phyloP scores from a whole-genome alignment of 257 asterid genomes.

The Solanum habrochaites region DNA sequence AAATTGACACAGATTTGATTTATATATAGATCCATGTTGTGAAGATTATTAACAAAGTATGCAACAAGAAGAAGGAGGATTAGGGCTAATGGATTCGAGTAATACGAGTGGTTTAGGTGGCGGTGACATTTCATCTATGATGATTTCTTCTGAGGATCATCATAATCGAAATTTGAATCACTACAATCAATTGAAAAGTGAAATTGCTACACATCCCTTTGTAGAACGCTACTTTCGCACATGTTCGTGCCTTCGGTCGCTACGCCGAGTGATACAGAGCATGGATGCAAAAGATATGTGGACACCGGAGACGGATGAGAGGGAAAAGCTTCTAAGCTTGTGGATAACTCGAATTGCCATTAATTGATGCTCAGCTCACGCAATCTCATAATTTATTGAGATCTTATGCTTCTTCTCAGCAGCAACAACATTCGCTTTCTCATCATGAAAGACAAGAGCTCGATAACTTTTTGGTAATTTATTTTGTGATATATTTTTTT shows the following conservation, averaged over 20 bases:
- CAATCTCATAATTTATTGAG: constrained; percentile 62
- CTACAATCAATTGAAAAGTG: constrained; percentile 55
- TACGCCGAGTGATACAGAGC: constrained; percentile 94
- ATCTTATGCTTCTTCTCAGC: constrained; percentile 45
- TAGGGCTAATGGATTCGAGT: constrained; percentile 21
- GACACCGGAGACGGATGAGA: too few relatives aligned
- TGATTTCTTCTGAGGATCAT: constrained; percentile 5
- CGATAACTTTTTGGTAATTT: constrained; percentile 64
- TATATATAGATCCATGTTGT: not conserved
- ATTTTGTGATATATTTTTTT: not conserved
- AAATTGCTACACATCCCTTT: constrained; percentile 84
- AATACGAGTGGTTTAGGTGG: constrained; percentile 11
- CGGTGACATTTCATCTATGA: constrained; percentile 9
- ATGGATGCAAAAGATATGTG: too few relatives aligned
- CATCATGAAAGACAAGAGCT: constrained; percentile 71
- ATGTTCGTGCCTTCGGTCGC: constrained; percentile 98
- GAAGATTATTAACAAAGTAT: not conserved
- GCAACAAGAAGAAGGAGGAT: constrained; percentile 34
- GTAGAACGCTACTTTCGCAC: constrained; percentile 86
- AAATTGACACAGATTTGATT: not conserved
- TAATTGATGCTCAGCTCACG: constrained; percentile 78
- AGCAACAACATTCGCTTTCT: constrained; percentile 22
- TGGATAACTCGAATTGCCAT: too few relatives aligned
- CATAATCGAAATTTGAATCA: not conserved
- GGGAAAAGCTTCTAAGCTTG: too few relatives aligned